A percentile compares a stretch with the other conserved stretches of the same genome.
Conservation (phyloP, 2,329 filamentous ascomycete species). For the Akanthomyces uredinophilus region DNA sequence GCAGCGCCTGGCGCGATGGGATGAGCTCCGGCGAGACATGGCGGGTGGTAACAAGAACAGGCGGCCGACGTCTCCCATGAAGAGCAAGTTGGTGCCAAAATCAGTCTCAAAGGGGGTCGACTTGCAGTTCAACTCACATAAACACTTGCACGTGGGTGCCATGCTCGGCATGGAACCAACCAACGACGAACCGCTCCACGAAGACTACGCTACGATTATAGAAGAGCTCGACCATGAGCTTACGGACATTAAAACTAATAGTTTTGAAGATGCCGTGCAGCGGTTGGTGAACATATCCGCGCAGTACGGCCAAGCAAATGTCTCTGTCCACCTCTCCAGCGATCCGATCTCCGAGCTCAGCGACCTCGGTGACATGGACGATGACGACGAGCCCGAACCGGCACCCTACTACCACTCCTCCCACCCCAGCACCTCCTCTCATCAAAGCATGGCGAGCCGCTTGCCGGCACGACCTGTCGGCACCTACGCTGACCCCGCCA, state of each 20-base stretch:
- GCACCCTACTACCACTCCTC: conserved; percentile 15
- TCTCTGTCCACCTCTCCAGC: background rate
- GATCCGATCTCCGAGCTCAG: conserved; percentile 34
- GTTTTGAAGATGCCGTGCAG: conserved; percentile 20
- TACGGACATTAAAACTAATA: conserved; percentile 21
- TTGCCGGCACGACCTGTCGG: background rate
- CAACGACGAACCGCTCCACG: conserved; percentile 25
- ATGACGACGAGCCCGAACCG: conserved; percentile 29
- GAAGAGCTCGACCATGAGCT: conserved; percentile 38
- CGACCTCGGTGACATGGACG: conserved; percentile 50
- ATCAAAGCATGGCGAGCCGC: background rate
- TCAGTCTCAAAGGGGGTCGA: conserved; percentile 40
- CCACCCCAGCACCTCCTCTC: background rate
- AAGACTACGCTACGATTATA: conserved; percentile 42
- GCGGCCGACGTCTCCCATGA: conserved; percentile 21
- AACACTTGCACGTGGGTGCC: conserved; percentile 39
- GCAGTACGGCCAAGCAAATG: background rate
- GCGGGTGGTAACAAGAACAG: conserved; percentile 30
- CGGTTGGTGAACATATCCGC: conserved; percentile 16
- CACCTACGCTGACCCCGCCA: conserved; percentile 5
- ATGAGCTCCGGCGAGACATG: conserved; percentile 54
- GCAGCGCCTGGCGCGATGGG: conserved; percentile 67
- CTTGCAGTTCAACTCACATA: conserved; percentile 50
- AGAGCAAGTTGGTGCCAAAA: conserved; percentile 18
- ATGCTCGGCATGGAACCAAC: conserved; percentile 20